A percentile compares a stretch with the other conserved stretches of the same genome.
These are phyloP conservation scores for Chondrostereum purpureum DNA, from an alignment of 1,284 basidiomycete genomes.

Conservation along the genomic window DNA sequence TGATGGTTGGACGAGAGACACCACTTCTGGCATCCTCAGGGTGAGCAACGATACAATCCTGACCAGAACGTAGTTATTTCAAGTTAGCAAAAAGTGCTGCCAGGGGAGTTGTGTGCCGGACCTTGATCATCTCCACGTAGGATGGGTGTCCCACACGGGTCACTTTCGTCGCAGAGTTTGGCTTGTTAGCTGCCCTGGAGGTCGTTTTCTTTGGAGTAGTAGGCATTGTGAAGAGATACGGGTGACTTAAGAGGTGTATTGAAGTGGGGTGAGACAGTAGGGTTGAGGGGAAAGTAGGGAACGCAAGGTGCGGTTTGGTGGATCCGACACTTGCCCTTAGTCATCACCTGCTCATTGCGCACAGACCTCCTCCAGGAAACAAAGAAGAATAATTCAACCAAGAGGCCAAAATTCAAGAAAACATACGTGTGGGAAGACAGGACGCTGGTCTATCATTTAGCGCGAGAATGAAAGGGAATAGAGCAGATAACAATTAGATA, in stretches of 20 bases:
- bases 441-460: too few relatives aligned
- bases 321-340: not conserved
- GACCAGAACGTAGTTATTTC: constrained; percentile 7
- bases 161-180: constrained; percentile 28
- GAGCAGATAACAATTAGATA: too few relatives aligned
- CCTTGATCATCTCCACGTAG: constrained; percentile 53
- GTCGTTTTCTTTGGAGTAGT: constrained; percentile 28
- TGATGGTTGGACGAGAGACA: constrained; percentile 70
- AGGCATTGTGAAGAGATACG: constrained; percentile 12
- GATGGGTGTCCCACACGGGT: constrained; percentile 33
- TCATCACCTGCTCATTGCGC: not conserved
- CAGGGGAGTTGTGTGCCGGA: constrained; percentile 17
- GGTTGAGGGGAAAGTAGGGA: constrained; percentile 1
- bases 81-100: constrained; percentile 13
- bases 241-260: constrained; percentile 20
- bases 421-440: too few relatives aligned
- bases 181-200: constrained; percentile 28
- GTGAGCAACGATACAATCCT: constrained; percentile 63
- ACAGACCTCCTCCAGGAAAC: not conserved
- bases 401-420: not conserved
- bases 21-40: constrained; percentile 61
- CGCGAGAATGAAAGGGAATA: too few relatives aligned
- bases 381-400: not conserved
- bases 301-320: constrained; percentile 1
- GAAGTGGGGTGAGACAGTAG: constrained; percentile 4